Base-by-base conservation (phyloP, 441 rosid genomes). In the Erodium moschatum region DNA sequence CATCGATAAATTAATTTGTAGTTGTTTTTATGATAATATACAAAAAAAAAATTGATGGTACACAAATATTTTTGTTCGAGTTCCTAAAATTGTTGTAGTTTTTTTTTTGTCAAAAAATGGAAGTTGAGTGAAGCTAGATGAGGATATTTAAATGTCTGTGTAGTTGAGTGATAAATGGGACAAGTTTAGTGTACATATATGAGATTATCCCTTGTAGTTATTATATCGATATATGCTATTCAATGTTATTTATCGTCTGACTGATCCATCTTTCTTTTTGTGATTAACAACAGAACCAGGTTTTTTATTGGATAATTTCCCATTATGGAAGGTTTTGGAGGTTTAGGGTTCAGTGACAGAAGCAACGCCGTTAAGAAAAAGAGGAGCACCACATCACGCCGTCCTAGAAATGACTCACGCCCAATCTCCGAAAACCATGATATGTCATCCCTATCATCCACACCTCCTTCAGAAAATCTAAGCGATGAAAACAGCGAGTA, bases 341-440 rank as follows among this genome's bases (percentile, higher is more conserved):
- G 70, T 56, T 69, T 75, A 64, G 68, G 89, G 50, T 87, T 90
- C 67, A 82, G 87, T 73, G 82, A 82, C 50, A 81, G 81, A 38
- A 83, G 79, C 73, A 87, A 79, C 83, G 84, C 89, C 20, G 80
- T 83, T 21, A 85, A 79, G 87, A 90, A 85, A 83, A 88, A 81
- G 82, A 83, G 97, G 69, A 90, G 92, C 68, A 84, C 71, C 68
- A 76, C 84, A 35, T 64, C 85, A 11, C 92, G 92, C 33, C 89
- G 95, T 52, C 95, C 92, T 75, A 72, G 88, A 78, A 84, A 79
- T 71, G 97, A 90, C 60, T 73, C 83, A 0, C 92, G 81, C 66
- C 77, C 81, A 0, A 82, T 80, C 70, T 61, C 66, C 3, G 70
- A 68, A 19, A 82, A 82, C 68, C 82, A 74, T 8, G 90, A 90